Evolutionary conservation across 2,329 filamentous ascomycete species (phyloP).

Genomic region (Graphiopsis chlorocephala): DNA sequence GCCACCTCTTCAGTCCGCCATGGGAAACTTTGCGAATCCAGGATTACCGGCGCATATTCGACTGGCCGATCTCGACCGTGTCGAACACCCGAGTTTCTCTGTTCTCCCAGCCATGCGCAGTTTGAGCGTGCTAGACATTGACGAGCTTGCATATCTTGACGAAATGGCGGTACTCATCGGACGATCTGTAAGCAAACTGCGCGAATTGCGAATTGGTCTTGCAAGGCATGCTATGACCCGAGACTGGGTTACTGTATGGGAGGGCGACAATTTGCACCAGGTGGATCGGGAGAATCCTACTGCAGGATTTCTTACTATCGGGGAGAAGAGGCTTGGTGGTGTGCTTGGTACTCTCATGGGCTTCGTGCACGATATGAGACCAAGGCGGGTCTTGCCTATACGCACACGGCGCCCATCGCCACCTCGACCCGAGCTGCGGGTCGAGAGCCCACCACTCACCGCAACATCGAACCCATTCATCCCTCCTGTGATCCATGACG

Average conservation of each 20-base stretch:
- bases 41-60: conserved; percentile 24
- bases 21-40: conserved; percentile 9
- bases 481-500: background rate
- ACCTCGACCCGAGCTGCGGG: background rate
- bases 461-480: background rate
- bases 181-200: conserved; percentile 62
- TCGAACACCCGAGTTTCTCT: conserved; percentile 78
- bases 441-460: background rate
- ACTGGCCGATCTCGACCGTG: conserved; percentile 47
- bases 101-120: conserved; percentile 72
- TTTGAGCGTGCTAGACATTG: conserved; percentile 74
- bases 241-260: conserved; percentile 62
- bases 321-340: conserved; percentile 64
- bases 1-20: conserved; percentile 17
- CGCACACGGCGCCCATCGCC: conserved; percentile 12
- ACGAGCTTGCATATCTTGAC: conserved; percentile 77
- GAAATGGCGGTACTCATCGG: conserved; percentile 77
- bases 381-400: conserved; percentile 23
- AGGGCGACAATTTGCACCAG: conserved; percentile 61
- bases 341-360: conserved; percentile 67
- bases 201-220: conserved; percentile 72
- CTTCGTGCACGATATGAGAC: conserved; percentile 59
- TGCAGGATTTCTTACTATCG: conserved; percentile 46
- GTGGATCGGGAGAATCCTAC: conserved; percentile 61
- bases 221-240: conserved; percentile 52